Conservation (phyloP, 2,329 filamentous ascomycete species). For the Alternaria atra region DNA sequence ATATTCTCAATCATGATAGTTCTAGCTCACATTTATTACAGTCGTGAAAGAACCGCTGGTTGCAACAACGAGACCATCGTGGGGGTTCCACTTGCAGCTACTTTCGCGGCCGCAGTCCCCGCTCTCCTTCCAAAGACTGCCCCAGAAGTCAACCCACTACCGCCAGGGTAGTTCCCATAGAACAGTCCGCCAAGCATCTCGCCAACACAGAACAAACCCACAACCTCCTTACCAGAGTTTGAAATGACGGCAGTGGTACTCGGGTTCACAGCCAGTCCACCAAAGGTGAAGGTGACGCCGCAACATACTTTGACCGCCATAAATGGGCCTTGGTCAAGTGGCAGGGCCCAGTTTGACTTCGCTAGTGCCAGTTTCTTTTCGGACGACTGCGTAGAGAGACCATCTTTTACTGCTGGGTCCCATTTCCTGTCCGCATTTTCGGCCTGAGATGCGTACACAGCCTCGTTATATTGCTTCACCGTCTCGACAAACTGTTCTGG, state of each 20-base stretch:
- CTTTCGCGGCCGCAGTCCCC: slow-evolving; percentile 41
- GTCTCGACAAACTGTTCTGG: slow-evolving; percentile 61
- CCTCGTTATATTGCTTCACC: slow-evolving; percentile 66
- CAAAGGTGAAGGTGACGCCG: slow-evolving; percentile 75
- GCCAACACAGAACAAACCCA: slow-evolving; percentile 67
- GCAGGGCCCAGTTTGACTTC: slow-evolving; percentile 74
- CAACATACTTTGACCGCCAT: slow-evolving; percentile 71
- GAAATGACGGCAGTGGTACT: slow-evolving; percentile 63
- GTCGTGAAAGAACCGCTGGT: background rate
- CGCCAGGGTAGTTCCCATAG: slow-evolving; percentile 66
- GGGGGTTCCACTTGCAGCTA: background rate
- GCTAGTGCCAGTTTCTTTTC: slow-evolving; percentile 55
- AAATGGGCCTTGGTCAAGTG: slow-evolving; percentile 66
- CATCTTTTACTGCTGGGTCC: slow-evolving; percentile 69
- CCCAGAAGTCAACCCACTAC: slow-evolving; percentile 68
- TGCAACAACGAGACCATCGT: background rate
- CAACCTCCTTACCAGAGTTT: slow-evolving; percentile 57
- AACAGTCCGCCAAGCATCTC: slow-evolving; percentile 68
- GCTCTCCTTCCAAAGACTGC: slow-evolving; percentile 62
- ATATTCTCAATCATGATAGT: background rate
- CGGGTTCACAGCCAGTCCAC: slow-evolving; percentile 66
- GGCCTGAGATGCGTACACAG: slow-evolving; percentile 58
- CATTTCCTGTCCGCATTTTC: slow-evolving; percentile 60
- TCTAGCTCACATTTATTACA: background rate
- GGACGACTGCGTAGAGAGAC: slow-evolving; percentile 67